Evolutionary conservation across 2,329 filamentous ascomycete genomes (phyloP).

Genomic region (Ceratocystis albifundus): DNA sequence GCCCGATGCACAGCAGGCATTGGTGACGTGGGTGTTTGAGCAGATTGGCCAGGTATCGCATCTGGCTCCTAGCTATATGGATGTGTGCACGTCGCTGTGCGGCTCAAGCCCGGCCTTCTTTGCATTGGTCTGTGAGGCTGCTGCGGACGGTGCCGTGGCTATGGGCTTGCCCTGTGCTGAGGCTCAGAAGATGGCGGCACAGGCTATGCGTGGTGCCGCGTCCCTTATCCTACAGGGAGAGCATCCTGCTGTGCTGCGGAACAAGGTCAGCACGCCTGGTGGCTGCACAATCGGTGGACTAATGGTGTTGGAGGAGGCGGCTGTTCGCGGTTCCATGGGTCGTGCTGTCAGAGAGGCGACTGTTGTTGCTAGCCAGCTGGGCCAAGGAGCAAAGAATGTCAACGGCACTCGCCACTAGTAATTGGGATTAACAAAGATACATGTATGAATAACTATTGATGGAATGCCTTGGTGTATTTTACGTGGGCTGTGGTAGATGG

Average conservation of each 20-base stretch:
- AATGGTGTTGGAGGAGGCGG: slow-evolving; percentile 60
- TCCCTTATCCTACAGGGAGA: slow-evolving; percentile 58
- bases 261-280: slow-evolving; percentile 66
- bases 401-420: slow-evolving; percentile 29
- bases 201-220: slow-evolving; percentile 64
- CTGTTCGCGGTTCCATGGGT: slow-evolving; percentile 54
- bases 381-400: slow-evolving; percentile 33
- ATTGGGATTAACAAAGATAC: slow-evolving; percentile 20
- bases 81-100: slow-evolving; percentile 61
- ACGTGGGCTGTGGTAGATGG: neutral
- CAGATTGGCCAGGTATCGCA: slow-evolving; percentile 60
- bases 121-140: slow-evolving; percentile 60
- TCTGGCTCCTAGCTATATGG: slow-evolving; percentile 56
- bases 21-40: slow-evolving; percentile 67
- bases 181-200: slow-evolving; percentile 65
- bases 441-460: neutral
- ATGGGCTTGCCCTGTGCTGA: slow-evolving; percentile 65
- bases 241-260: slow-evolving; percentile 61
- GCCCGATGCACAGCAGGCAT: slow-evolving; percentile 38
- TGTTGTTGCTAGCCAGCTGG: slow-evolving; percentile 55
- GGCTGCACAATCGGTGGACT: slow-evolving; percentile 68
- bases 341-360: slow-evolving; percentile 61
- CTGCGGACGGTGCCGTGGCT: slow-evolving; percentile 65
- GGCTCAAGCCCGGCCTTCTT: slow-evolving; percentile 68
- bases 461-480: slow-evolving; percentile 21